Base-by-base conservation (phyloP, 2,329 filamentous ascomycete species). In the Stagonosporopsis tanaceti region DNA sequence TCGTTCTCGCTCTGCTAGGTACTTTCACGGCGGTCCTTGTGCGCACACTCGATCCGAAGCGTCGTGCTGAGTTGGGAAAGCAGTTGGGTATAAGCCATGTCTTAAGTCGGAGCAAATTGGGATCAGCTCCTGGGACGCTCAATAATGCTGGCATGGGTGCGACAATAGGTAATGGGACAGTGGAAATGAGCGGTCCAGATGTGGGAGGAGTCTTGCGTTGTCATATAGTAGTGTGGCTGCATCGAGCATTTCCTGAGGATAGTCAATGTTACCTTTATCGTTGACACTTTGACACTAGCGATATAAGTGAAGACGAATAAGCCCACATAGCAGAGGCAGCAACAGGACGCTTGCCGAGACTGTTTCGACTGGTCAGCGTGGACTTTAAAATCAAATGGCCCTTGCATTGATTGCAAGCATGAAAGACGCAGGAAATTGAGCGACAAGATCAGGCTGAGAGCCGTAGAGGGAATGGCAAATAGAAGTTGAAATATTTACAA, bases 151-250 rank as follows among this genome's bases (percentile, higher is more conserved):
- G 3, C 4, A 28, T 42, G 37, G 30, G 14, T 3, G 14, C 17
- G 15, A 42, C 32, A 28, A 27, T 12, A 0, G 17, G 24, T 2
- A 8, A 24, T 5, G 24, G 2, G 11, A 27, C 2, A 2, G 27
- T 15, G 4, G 28, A 35, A 42, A 25, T 27, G 17, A 42, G 45
- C 37, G 63, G 39, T 7, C 51, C 59, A 40, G 67, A 69, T 62
- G 59, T 68, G 28, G 53, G 53, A n/a, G 45, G 68, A 69, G 61
- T 54, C 56, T 9, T 71, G 66, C 60, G 53, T 41, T 15, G 25
- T 67, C 37, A 64, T 67, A 58, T 66, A 55, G 53, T 28, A 14
- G 25, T 4, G 14, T 15, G 15, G 7, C 15, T 6, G n/a, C 15
- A 11, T 28, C 14, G 15, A 15, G 15, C 11, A 4, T n/a, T 14